Base-by-base conservation (phyloP, 805 yeast species). In the Metschnikowia rubicola region DNA sequence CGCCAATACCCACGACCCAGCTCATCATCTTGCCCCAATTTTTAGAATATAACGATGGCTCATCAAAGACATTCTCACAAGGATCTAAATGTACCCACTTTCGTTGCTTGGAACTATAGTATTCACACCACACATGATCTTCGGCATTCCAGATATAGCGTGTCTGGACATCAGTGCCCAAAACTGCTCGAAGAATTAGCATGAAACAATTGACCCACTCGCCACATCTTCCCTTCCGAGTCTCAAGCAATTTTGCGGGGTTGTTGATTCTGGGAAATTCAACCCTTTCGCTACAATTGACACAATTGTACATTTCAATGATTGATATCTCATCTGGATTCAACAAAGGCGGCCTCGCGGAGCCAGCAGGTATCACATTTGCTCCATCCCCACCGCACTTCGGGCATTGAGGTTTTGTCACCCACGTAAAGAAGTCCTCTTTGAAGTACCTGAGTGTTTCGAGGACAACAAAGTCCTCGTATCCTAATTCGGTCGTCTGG, bases 1-100 rank as follows among this genome's bases (percentile, higher is more conserved):
- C 73, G 39, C 83, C 76, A 44, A 85, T 75, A 0, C 88, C 97
- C 46, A 92, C 68, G 2, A 83, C 86, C 65, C 88, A 89, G 43
- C 96, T 86, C 97, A 92, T 92, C 50, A 80, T 80, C 67, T 92
- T 92, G 30, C 92, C 95, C 97, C 98, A 91, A 37, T 95, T 96
- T 35, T 77, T 73, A 40, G 84, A 78, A 60, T 91, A 91, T 12
- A 90, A 68, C 19, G 71, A 62, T 0, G 97, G 97, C 50, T 88
- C 80, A 63, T 92, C 96, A 66, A 75, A 89, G 0, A 91, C 83
- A 40, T 81, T 84, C 57, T 91, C 98, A 63, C 98, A 92, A 8
- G 88, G 79, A 59, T 91, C 98, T 13, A 87, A 69, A 64, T 92
- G 98, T 15, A 91, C 74, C 97, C 98, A 92, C 45, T 89, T 66